These are phyloP conservation scores for Oxytropis ochrocephala DNA, from an alignment of 306 rosid genomes.

Conservation along the genomic window DNA sequence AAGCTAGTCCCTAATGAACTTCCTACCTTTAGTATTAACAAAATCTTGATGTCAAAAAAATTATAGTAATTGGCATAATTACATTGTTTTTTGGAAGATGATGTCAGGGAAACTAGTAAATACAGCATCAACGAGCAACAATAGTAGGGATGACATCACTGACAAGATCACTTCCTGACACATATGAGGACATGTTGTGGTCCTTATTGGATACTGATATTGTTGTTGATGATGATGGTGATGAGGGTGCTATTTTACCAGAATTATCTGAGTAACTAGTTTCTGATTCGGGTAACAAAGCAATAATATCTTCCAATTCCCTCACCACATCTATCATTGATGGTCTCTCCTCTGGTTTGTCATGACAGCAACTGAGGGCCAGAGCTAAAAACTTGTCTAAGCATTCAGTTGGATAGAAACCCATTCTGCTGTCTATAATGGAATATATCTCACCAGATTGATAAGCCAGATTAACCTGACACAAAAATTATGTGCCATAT, in stretches of 20 bases:
- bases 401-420: conserved; percentile 42
- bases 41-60: neutral
- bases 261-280: conserved; percentile 33
- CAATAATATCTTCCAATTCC: conserved; percentile 53
- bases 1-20: neutral
- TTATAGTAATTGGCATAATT: conserved; percentile 7
- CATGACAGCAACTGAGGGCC: conserved; percentile 68
- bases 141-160: conserved; percentile 57
- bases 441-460: conserved; percentile 42
- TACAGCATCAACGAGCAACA: conserved; percentile 38
- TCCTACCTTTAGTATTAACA: conserved; percentile 1
- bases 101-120: neutral
- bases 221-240: conserved; percentile 15
- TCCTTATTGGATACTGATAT: conserved; percentile 30
- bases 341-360: conserved; percentile 50
- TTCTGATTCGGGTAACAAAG: conserved; percentile 46
- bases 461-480: conserved; percentile 52
- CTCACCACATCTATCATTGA: conserved; percentile 66
- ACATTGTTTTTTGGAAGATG: neutral
- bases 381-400: conserved; percentile 43
- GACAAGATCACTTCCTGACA: conserved; percentile 51
- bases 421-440: conserved; percentile 54
- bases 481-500: neutral
- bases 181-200: conserved; percentile 25
- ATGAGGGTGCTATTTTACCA: conserved; percentile 24